Base-by-base conservation (phyloP, 345 rosid genomes). In the Theobroma cacao region DNA sequence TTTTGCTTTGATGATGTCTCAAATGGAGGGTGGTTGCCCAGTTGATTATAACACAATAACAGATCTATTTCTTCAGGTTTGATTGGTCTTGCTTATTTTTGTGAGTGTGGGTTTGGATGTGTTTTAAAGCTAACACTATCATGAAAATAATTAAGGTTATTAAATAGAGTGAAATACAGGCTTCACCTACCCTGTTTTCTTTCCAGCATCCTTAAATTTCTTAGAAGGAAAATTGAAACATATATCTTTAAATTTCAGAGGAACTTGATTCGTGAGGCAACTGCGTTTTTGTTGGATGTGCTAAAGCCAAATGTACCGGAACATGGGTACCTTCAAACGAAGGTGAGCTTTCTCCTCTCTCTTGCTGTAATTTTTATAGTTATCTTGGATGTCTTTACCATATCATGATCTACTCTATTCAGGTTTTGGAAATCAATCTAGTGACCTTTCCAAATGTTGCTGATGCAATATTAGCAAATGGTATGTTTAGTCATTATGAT, bases 1-100 rank as follows among this genome's bases (percentile, higher is more conserved):
- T 85, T 95, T 95, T 87, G 97, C 99, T 31, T 80, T 93, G 83
- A 95, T 92, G 99, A 95, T 95, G 99, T 92, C 99, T 41, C 96
- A 93, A 88, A 95, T 93, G 99, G 97, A 93, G 83, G 99, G 97
- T 62, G 99, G 99, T 66, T 92, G 97, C 81, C 98, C 99, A 26
- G 82, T 95, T 80, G 99, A 95, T 78, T 91, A 86, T 86, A 95
- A 95, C 74, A 95, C 97, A 70, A 91, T 95, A 75, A 93, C 99
- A 53, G 99, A 93, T 92, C 94, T 95, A 45, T 95, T 93, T 78
- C 97, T 95, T 82, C 99, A 95, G 99, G 99, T 95, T 64, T 80
- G 33, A 15, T 22, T 60, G 14, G 31, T 34, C 26, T 67, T 79
- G 34, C 20, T 22, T 50, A 28, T 7, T 26, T 50, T 38, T 3